These are phyloP conservation scores for Clonostachys byssicola DNA, from an alignment of 2,329 filamentous ascomycete species.

Conservation along the genomic window DNA sequence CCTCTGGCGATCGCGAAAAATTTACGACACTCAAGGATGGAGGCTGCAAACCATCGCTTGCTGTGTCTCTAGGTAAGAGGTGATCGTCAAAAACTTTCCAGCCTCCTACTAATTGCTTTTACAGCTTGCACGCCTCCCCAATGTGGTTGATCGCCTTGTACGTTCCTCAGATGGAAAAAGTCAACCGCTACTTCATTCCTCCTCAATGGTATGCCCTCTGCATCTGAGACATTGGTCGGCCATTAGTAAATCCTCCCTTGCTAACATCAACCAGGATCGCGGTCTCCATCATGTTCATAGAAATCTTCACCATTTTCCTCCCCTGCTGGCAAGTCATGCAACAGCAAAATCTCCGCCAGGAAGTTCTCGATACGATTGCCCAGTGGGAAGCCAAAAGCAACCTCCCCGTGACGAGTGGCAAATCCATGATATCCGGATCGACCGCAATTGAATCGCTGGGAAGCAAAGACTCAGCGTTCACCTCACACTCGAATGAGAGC, in stretches of 20 bases:
- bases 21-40: slow-evolving; percentile 65
- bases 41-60: slow-evolving; percentile 55
- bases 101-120: background rate
- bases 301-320: slow-evolving; percentile 60
- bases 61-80: slow-evolving; percentile 35
- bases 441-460: slow-evolving; percentile 20
- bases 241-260: no score
- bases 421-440: slow-evolving; percentile 16
- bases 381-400: slow-evolving; percentile 39
- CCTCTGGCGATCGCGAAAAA: slow-evolving; percentile 55
- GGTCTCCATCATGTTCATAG: slow-evolving; percentile 57
- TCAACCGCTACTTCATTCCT: slow-evolving; percentile 53
- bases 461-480: background rate
- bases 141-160: slow-evolving; percentile 62
- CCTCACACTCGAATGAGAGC: slow-evolving; percentile 26
- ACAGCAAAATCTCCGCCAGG: slow-evolving; percentile 37
- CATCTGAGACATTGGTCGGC: background rate
- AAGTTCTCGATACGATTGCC: slow-evolving; percentile 43
- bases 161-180: slow-evolving; percentile 39
- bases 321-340: slow-evolving; percentile 54
- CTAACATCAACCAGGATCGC: slow-evolving; percentile 35
- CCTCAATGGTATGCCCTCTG: slow-evolving; percentile 55
- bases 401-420: slow-evolving; percentile 17
- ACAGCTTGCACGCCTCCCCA: slow-evolving; percentile 58
- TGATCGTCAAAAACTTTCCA: background rate